Evolutionary conservation across 192 early-diverging fungal genomes (phyloP).

Genomic region (Phycomyces nitens): DNA sequence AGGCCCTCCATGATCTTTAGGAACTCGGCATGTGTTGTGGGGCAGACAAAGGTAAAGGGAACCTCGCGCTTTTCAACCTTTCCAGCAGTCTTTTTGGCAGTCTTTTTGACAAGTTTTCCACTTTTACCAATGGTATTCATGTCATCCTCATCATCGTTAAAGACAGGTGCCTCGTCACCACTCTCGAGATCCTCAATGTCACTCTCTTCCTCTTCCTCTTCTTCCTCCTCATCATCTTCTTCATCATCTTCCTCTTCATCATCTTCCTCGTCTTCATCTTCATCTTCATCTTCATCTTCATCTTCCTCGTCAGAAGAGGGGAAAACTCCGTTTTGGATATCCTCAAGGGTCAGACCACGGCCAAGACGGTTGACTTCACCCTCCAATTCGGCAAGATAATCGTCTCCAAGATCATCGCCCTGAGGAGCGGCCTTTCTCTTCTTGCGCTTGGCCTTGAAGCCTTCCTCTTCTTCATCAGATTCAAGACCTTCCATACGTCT

Average conservation of each 20-base stretch:
- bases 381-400: slow-evolving; percentile 52
- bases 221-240: slow-evolving; percentile 40
- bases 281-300: slow-evolving; percentile 32
- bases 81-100: background rate
- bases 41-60: slow-evolving; percentile 84
- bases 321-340: slow-evolving; percentile 32
- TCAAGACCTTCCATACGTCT: slow-evolving; percentile 81
- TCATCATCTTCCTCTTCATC: slow-evolving; percentile 44
- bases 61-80: slow-evolving; percentile 43
- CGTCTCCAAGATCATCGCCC: slow-evolving; percentile 69
- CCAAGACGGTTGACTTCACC: slow-evolving; percentile 35
- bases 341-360: slow-evolving; percentile 30
- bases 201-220: slow-evolving; percentile 37
- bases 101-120: slow-evolving; percentile 15
- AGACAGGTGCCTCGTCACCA: slow-evolving; percentile 31
- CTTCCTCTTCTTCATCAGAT: slow-evolving; percentile 54
- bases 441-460: slow-evolving; percentile 26
- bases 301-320: slow-evolving; percentile 33
- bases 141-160: slow-evolving; percentile 44
- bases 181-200: slow-evolving; percentile 50
- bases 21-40: slow-evolving; percentile 69
- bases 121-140: slow-evolving; percentile 40
- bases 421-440: slow-evolving; percentile 52
- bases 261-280: slow-evolving; percentile 42
- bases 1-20: slow-evolving; percentile 60